phyloP scores from a whole-genome alignment of 768 basidiomycete species.

The Phlebiopsis flavidoalba region DNA sequence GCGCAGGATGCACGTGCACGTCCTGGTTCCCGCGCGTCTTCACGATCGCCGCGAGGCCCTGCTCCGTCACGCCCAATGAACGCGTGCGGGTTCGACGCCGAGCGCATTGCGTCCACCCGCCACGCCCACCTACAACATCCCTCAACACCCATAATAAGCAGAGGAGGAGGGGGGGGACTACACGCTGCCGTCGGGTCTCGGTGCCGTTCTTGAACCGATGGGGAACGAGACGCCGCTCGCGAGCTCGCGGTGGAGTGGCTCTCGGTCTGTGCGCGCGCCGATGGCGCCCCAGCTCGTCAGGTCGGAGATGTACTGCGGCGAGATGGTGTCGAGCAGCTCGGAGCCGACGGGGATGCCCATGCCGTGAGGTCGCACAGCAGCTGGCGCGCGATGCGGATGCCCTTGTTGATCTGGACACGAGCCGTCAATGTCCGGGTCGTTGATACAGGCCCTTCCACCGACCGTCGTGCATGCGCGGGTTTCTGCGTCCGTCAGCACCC shows the following conservation, averaged over 20 bases:
- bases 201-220: constrained; percentile 99
- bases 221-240: constrained; percentile 97
- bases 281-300: constrained; percentile 93
- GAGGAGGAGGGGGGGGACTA: constrained; percentile 8
- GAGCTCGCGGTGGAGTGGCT: constrained; percentile 96
- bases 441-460: constrained; percentile 93
- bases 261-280: constrained; percentile 95
- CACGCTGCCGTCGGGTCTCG: constrained; percentile 76
- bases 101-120: constrained; percentile 97
- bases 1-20: constrained; percentile 86
- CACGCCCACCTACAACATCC: constrained; percentile 51
- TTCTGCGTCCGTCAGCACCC: constrained; percentile 44
- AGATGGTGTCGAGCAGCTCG: constrained; percentile 84
- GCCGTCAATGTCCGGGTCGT: constrained; percentile 93
- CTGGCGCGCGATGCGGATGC: constrained; percentile 81
- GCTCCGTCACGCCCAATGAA: constrained; percentile 93
- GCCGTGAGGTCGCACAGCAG: constrained; percentile 88
- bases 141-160: background rate
- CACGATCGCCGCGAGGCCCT: constrained; percentile 92
- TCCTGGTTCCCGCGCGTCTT: constrained; percentile 67
- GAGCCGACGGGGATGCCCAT: constrained; percentile 91
- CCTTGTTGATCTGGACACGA: constrained; percentile 97
- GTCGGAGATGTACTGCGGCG: constrained; percentile 81
- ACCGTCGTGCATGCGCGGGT: constrained; percentile 96
- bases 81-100: constrained; percentile 86